Evolutionary conservation across 2,329 filamentous ascomycete species (phyloP).

Genomic region (Microdochium trichocladiopsis): DNA sequence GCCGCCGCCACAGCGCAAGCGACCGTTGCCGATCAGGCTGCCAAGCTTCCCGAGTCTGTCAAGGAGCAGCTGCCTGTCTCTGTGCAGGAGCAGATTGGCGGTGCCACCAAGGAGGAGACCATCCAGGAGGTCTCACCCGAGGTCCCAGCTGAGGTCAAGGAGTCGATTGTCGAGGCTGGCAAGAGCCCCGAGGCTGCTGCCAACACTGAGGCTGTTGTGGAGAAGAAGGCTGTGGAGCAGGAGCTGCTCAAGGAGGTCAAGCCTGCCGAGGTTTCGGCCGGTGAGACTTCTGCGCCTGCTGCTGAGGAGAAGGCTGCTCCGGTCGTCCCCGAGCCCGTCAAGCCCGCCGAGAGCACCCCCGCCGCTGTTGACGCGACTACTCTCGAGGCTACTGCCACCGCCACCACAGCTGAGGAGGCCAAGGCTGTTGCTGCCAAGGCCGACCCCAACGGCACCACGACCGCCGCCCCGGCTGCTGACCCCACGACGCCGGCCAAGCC

Average conservation of each 20-base stretch:
- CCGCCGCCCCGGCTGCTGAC: conserved; percentile 3
- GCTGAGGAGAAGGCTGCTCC: conserved; percentile 6
- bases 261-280: conserved; percentile 21
- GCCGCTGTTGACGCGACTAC: not conserved
- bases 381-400: conserved; percentile 1
- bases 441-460: conserved; percentile 10
- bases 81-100: conserved; percentile 37
- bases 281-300: conserved; percentile 10
- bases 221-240: conserved; percentile 68
- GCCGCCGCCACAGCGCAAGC: conserved; percentile 22
- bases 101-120: conserved; percentile 31
- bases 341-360: not conserved
- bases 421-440: conserved; percentile 6
- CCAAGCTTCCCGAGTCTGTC: conserved; percentile 45
- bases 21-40: conserved; percentile 21
- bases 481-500: conserved; percentile 13
- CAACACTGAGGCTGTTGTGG: conserved; percentile 60
- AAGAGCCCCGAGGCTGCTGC: conserved; percentile 64
- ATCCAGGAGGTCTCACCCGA: conserved; percentile 38
- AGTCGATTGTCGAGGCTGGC: conserved; percentile 51
- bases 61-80: conserved; percentile 43
- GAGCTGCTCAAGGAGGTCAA: conserved; percentile 64
- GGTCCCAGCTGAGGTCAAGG: conserved; percentile 49
- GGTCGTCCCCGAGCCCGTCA: not conserved
- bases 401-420: conserved; percentile 1